Base-by-base conservation (phyloP, 2,329 filamentous ascomycete species). In the Zymoseptoria passerinii region DNA sequence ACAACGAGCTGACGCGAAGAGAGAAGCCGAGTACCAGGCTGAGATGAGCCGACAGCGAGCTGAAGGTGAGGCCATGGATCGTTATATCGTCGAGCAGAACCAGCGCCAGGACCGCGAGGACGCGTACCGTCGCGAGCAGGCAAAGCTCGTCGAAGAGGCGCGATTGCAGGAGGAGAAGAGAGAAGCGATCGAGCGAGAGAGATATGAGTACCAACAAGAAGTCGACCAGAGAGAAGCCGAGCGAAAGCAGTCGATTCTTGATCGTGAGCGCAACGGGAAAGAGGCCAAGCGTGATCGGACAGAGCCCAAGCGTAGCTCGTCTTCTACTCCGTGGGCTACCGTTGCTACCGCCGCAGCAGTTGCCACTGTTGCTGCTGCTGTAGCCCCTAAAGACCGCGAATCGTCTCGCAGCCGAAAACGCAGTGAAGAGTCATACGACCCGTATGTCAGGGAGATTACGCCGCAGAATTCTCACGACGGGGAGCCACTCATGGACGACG, bases 401-500 rank as follows among this genome's bases (percentile, higher is more conserved):
- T 23, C 35, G 2, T 44, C 35, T 44, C 35, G 35, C 4, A 44
- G 35, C 35, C 60, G 27, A 53, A n/a, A 63, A 23, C 49, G 52
- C 40, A 53, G 58, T 29, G 60, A 59, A 9, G 50, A 65, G 16
- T 52, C 51, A 10, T 57, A 60, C 28, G 50, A 35, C n/a, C 54
- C 5, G 16, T 20, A 50, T 50, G 55, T 40, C 35, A 50, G 49
- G 54, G 64, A 70, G 48, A 67, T 71, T 56, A 64, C 61, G 49
- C 71, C 72, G 1, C 62, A 63, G 40, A 65, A 67, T 16, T 69
- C 71, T 51, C 69, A 72, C 20, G 68, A 67, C 28, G 72, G 75
- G 19, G 68, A 71, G 28, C 70, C 71, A 5, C 66, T 75, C 27
- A 72, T 72, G 56, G 76, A 78, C 52, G 77, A 79, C 13, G 76